phyloP scores from a whole-genome alignment of 2,329 filamentous ascomycete species.

The Calonectria hawksworthii region DNA sequence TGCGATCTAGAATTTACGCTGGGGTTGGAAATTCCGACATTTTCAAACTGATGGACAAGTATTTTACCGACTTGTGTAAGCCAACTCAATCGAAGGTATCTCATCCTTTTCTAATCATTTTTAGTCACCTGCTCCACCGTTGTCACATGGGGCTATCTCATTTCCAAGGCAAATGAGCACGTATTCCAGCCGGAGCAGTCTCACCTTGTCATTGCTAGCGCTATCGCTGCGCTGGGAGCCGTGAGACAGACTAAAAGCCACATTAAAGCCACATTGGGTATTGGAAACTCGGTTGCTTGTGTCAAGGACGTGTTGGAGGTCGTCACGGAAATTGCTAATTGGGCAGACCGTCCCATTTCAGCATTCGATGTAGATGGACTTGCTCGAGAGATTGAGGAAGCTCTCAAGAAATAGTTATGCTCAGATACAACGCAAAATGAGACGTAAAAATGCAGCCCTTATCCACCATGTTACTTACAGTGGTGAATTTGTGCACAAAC shows the following conservation, averaged over 20 bases:
- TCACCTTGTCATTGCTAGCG: not conserved
- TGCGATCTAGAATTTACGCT: constrained; percentile 29
- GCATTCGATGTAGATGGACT: not conserved
- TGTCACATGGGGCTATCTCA: constrained; percentile 22
- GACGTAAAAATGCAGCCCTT: not conserved
- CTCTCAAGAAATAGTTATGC: not conserved
- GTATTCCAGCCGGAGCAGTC: not conserved
- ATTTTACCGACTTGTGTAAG: constrained; percentile 35
- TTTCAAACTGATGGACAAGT: constrained; percentile 32
- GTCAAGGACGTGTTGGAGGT: not conserved
- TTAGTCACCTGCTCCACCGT: constrained; percentile 33
- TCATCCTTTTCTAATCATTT: not conserved
- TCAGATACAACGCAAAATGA: not conserved
- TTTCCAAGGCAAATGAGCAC: constrained; percentile 9
- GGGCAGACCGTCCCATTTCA: not conserved
- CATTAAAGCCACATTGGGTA: constrained; percentile 10
- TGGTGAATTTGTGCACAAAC: not conserved
- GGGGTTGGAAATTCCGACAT: constrained; percentile 35
- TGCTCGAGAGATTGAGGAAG: not conserved
- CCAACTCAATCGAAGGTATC: not conserved
- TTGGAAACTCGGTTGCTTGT: constrained; percentile 14
- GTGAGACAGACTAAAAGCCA: constrained; percentile 7
- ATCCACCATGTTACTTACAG: not conserved
- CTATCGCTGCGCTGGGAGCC: constrained; percentile 4
- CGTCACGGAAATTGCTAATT: not conserved